Evolutionary conservation across 1,284 basidiomycete species (phyloP), one percentile per base, ranked within the genome.

Genomic region (Microbotryomycetes sp.): DNA sequence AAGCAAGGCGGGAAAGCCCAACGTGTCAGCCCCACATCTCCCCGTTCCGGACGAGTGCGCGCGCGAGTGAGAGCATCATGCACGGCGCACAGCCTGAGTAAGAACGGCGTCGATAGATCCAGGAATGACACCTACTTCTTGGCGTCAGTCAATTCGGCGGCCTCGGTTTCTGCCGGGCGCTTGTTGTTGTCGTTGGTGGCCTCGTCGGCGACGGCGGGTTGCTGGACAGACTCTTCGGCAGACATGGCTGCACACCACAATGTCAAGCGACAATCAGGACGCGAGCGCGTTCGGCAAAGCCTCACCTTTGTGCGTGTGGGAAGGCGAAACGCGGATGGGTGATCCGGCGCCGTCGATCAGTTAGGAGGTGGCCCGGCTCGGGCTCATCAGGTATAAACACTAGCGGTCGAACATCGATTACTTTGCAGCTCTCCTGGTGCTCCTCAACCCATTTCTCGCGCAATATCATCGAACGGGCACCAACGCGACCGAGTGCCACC

Each of bases 81-180:
- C 35, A n/a, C 2, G 3, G 18, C 16, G n/a, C 3, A 11, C 21
- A 23, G 23, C 26, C 45, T 41, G 26, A 31, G 21, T 29, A 27
- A 23, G 52, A 30, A n/a, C 3, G 26, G 31, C 28, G 6, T 27
- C 15, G 13, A 4, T 16, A 15, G 35, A 3, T 5, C n/a, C 7
- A 9, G 54, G 4, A 7, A 2, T 5, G 45, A 21, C 23, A 57
- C 56, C 27, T 29, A 58, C 57, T 58, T 58, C 51, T 58, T 58
- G 41, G 35, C 45, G 21, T 58, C 57, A 27, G 41, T 27, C 5
- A 24, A 46, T 27, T 57, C 56, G 26, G 49, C 35, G 3, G 28
- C 48, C n/a, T 51, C 56, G 27, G 45, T 46, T 48, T 57, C 56
- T 16, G 56, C 56, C 16, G 48, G 16, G 30, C 56, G 48, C 56